These are phyloP conservation scores for Phaeoacremonium minimum DNA, from an alignment of 2,329 filamentous ascomycete species.

Conservation along the genomic window DNA sequence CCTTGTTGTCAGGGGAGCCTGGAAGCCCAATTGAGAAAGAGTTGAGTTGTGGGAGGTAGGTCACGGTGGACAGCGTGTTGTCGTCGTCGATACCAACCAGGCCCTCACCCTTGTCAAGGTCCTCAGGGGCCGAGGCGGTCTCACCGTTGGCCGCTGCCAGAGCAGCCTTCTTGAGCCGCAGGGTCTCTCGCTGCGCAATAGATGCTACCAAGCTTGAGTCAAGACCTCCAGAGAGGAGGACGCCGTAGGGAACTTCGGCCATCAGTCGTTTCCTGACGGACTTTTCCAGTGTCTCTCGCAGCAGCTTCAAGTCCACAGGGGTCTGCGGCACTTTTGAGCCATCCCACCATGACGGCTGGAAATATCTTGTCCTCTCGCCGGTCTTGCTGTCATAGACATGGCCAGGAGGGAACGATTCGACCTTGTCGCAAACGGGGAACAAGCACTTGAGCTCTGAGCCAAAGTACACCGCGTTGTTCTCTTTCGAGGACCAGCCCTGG, in stretches of 20 bases:
- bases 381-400: conserved; percentile 96
- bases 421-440: conserved; percentile 90
- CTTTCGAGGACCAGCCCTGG: conserved; percentile 82
- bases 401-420: conserved; percentile 89
- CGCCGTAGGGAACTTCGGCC: conserved; percentile 97
- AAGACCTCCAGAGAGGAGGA: conserved; percentile 88
- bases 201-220: conserved; percentile 94
- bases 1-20: conserved; percentile 85
- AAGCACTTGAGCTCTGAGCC: conserved; percentile 95
- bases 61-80: conserved; percentile 82
- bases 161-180: conserved; percentile 67
- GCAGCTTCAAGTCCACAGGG: conserved; percentile 76
- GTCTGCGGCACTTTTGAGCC: conserved; percentile 70
- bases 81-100: conserved; percentile 94
- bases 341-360: conserved; percentile 90
- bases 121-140: conserved; percentile 32
- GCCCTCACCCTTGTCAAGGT: conserved; percentile 60
- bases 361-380: conserved; percentile 80
- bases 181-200: conserved; percentile 90
- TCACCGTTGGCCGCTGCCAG: conserved; percentile 41
- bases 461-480: conserved; percentile 83
- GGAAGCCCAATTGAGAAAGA: conserved; percentile 98
- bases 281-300: conserved; percentile 81
- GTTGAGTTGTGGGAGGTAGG: conserved; percentile 91
- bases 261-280: conserved; percentile 95